Conservation (phyloP, 768 basidiomycete species). For the Galerina marginata region DNA sequence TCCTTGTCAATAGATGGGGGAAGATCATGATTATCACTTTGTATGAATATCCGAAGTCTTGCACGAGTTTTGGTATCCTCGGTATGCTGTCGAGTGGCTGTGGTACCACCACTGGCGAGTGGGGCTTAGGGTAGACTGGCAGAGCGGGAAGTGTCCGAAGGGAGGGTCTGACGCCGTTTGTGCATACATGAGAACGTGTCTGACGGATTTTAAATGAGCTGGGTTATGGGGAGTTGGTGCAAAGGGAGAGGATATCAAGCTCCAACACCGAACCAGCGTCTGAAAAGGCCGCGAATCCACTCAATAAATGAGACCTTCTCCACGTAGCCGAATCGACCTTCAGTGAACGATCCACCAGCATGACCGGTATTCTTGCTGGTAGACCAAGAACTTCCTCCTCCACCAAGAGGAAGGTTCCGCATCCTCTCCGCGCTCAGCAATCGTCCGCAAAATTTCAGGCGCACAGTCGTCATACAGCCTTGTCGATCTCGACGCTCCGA, state of each 20-base stretch:
- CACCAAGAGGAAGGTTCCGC: constrained; percentile 4
- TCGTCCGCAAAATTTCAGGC: constrained; percentile 52
- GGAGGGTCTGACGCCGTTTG: too few species aligned
- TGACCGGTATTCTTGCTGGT: not conserved
- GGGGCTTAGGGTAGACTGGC: too few species aligned
- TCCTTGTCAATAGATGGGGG: not conserved
- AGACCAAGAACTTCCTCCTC: constrained; percentile 2
- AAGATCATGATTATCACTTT: not conserved
- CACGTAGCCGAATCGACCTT: not conserved
- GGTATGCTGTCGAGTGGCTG: too few species aligned
- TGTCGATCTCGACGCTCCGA: constrained; percentile 61
- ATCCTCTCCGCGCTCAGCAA: constrained; percentile 17
- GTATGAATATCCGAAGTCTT: not conserved
- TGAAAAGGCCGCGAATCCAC: constrained; percentile 13
- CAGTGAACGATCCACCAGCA: not conserved
- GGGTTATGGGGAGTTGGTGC: too few species aligned
- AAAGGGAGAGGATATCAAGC: not conserved
- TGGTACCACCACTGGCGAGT: too few species aligned
- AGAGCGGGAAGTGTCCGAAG: too few species aligned
- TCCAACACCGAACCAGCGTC: constrained; percentile 13
- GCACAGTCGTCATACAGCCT: constrained; percentile 55
- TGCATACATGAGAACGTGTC: too few species aligned
- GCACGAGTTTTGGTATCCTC: too few species aligned
- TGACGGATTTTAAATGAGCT: too few species aligned
- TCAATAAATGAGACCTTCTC: not conserved